A percentile compares a stretch with the other conserved stretches of the same genome.
phyloP scores from a whole-genome alignment of 768 basidiomycete genomes.

The Leccinum uliginosum region DNA sequence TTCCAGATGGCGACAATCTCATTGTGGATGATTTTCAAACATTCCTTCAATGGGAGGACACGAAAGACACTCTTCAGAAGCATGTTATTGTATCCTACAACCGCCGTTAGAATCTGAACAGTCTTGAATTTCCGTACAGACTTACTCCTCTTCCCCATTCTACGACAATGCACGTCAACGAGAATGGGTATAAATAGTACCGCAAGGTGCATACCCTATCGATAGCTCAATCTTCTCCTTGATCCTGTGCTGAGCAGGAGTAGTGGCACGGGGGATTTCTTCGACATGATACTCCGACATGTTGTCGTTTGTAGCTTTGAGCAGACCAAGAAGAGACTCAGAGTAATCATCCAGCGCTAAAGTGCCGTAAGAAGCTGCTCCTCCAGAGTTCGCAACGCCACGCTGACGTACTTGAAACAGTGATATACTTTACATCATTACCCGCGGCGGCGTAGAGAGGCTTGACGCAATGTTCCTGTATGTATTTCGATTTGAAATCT shows the following conservation, averaged over 20 bases:
- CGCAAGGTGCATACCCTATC: background rate
- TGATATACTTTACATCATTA: background rate
- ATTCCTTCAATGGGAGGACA: background rate
- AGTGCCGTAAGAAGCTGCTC: background rate
- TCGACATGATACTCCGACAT: background rate
- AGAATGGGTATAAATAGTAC: background rate
- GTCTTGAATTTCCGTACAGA: background rate
- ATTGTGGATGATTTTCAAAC: background rate
- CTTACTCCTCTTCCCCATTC: background rate
- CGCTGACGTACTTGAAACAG: conserved; percentile 10
- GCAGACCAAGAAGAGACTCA: conserved; percentile 1
- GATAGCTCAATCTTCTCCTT: background rate
- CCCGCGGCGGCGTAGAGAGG: conserved; percentile 1
- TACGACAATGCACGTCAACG: background rate
- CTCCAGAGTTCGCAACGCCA: background rate
- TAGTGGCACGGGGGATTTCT: background rate
- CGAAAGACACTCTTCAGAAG: background rate
- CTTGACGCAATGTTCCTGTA: background rate
- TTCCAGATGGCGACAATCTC: background rate
- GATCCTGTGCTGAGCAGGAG: background rate
- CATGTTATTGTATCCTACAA: background rate
- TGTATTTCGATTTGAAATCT: background rate
- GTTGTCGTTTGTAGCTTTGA: conserved; percentile 2
- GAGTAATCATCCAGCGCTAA: conserved; percentile 6
- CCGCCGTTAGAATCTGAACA: background rate